Percentiles rank a stretch among this genome's conserved stretches.
These are phyloP conservation scores for Funneliformis geosporum DNA, from an alignment of 192 early-diverging fungal genomes.

Conservation along the genomic window DNA sequence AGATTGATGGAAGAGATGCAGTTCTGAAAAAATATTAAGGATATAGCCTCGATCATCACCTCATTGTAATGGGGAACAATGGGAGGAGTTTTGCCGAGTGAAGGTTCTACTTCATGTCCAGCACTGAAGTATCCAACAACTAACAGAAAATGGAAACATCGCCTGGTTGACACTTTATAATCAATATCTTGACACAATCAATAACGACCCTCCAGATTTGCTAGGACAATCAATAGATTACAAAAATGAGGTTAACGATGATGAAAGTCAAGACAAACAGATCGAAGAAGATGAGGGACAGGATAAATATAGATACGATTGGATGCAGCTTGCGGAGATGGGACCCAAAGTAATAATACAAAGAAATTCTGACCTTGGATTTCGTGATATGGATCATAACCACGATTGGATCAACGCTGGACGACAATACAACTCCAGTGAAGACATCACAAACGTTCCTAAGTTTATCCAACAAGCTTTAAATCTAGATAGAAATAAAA, in stretches of 20 bases:
- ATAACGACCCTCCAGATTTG: not conserved
- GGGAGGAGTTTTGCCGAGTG: not conserved
- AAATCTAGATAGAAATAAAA: not conserved
- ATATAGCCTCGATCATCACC: not conserved
- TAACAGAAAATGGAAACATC: not conserved
- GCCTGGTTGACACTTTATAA: not conserved
- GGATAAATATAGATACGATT: not conserved
- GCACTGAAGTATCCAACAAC: not conserved
- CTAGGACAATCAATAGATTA: not conserved
- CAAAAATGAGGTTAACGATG: not conserved
- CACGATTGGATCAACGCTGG: not conserved
- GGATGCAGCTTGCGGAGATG: not conserved
- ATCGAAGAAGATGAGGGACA: not conserved
- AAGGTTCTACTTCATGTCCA: slow-evolving; percentile 18
- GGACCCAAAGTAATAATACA: not conserved
- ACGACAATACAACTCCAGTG: not conserved
- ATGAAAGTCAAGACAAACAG: not conserved
- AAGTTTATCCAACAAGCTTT: not conserved
- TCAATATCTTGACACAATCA: not conserved
- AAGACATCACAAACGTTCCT: not conserved
- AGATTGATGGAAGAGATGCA: not conserved
- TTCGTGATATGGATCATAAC: not conserved
- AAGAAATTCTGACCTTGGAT: not conserved
- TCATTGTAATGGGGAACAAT: not conserved
- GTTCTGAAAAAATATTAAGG: not conserved